phyloP scores from a whole-genome alignment of 176 grass and related monocot species.

The Triticum aestivum region IWGSC_CS_RefSeq_v2.1 NC_057798.1:409046427-409046926 shows the following conservation, averaged over 20 bases:
- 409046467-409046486: neutral
- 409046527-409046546: neutral
- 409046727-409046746: slow-evolving; percentile 63
- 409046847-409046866: slow-evolving; percentile 9
- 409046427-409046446: neutral
- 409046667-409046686: slow-evolving; percentile 95
- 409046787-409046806: slow-evolving; percentile 59
- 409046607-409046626: neutral
- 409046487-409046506: neutral
- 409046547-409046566: neutral
- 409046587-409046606: slow-evolving; percentile 2
- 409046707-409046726: slow-evolving; percentile 66
- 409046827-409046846: slow-evolving; percentile 58
- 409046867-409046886: slow-evolving; percentile 5
- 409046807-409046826: slow-evolving; percentile 81
- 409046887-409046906: slow-evolving; percentile 25
- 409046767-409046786: slow-evolving; percentile 46
- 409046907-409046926: slow-evolving; percentile 10
- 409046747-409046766: slow-evolving; percentile 47
- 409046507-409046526: neutral
- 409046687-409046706: slow-evolving; percentile 88
- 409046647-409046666: slow-evolving; percentile 34
- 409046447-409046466: neutral
- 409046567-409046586: neutral
- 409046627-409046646: slow-evolving; percentile 4